These are phyloP conservation scores for Wickerhamiella nectarea DNA, from an alignment of 805 yeast genomes.

Conservation along the genomic window DNA sequence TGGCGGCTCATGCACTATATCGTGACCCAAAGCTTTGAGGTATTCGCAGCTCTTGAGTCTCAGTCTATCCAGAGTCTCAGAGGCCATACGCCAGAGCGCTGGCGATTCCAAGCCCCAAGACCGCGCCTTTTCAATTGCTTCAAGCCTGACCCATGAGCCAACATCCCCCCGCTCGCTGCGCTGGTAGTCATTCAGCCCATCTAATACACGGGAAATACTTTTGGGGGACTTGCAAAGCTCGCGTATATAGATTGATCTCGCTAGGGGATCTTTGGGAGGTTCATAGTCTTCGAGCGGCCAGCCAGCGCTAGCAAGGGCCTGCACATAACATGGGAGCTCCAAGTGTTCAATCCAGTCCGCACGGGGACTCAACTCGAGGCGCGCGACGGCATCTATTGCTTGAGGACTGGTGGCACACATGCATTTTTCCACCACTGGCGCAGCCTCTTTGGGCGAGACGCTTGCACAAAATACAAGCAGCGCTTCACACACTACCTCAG, in stretches of 20 bases:
- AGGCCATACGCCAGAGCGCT: slow-evolving; percentile 39
- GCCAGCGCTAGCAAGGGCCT: neutral
- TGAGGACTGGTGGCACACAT: slow-evolving; percentile 2
- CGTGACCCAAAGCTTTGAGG: neutral
- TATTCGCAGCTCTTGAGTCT: slow-evolving; percentile 22
- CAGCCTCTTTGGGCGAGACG: slow-evolving; percentile 1
- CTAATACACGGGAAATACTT: slow-evolving; percentile 17
- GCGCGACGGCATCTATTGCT: neutral
- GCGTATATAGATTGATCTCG: neutral
- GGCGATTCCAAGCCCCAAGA: slow-evolving; percentile 11
- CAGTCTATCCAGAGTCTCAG: slow-evolving; percentile 49
- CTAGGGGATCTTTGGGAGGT: neutral
- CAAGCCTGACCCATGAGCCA: slow-evolving; percentile 58
- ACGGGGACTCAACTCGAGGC: neutral
- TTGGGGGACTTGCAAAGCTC: neutral
- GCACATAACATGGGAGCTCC: neutral
- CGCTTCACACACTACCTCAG: slow-evolving; percentile 11
- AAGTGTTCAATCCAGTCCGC: neutral
- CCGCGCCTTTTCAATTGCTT: slow-evolving; percentile 33
- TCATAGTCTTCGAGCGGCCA: neutral
- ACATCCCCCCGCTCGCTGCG: slow-evolving; percentile 77
- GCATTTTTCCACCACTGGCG: neutral
- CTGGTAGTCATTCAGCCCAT: slow-evolving; percentile 60
- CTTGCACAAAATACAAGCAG: slow-evolving; percentile 7
- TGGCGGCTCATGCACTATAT: neutral